Evolutionary conservation across 75 land plant species (phyloP).

Genomic region (Pseudotsuga menziesii): DNA sequence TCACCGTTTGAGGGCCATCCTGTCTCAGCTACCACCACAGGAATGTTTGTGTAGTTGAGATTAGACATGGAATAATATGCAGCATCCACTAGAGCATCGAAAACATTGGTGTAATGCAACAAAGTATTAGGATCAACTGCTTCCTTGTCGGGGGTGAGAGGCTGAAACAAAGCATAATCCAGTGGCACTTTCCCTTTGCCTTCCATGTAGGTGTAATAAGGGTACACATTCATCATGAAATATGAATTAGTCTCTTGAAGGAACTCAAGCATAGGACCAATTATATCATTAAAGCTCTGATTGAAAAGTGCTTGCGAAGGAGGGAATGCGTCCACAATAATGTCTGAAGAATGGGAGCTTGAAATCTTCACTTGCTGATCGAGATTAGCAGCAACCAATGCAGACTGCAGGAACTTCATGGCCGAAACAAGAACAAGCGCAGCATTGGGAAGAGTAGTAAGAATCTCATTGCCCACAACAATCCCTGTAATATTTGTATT

Average conservation of each 20-base stretch:
- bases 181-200: slow-evolving; percentile 47
- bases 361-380: slow-evolving; percentile 56
- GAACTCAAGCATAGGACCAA: slow-evolving; percentile 67
- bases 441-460: slow-evolving; percentile 50
- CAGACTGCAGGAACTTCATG: slow-evolving; percentile 57
- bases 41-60: slow-evolving; percentile 47
- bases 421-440: slow-evolving; percentile 47
- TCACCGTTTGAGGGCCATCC: slow-evolving; percentile 83
- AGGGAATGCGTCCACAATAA: slow-evolving; percentile 49
- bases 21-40: slow-evolving; percentile 61
- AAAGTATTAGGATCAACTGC: slow-evolving; percentile 63
- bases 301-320: slow-evolving; percentile 69
- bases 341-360: slow-evolving; percentile 45
- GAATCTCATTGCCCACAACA: slow-evolving; percentile 70
- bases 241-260: slow-evolving; percentile 57
- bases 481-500: slow-evolving; percentile 67
- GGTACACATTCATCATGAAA: slow-evolving; percentile 71
- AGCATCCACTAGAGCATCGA: slow-evolving; percentile 83
- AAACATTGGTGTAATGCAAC: slow-evolving; percentile 52
- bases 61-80: slow-evolving; percentile 55
- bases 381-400: slow-evolving; percentile 55
- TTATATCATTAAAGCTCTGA: slow-evolving; percentile 35
- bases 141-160: slow-evolving; percentile 35
- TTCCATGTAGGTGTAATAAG: slow-evolving; percentile 50
- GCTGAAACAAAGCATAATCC: slow-evolving; percentile 69